phyloP scores from a whole-genome alignment of 352 stramenopile genomes.

The Pythium brassicae region DNA sequence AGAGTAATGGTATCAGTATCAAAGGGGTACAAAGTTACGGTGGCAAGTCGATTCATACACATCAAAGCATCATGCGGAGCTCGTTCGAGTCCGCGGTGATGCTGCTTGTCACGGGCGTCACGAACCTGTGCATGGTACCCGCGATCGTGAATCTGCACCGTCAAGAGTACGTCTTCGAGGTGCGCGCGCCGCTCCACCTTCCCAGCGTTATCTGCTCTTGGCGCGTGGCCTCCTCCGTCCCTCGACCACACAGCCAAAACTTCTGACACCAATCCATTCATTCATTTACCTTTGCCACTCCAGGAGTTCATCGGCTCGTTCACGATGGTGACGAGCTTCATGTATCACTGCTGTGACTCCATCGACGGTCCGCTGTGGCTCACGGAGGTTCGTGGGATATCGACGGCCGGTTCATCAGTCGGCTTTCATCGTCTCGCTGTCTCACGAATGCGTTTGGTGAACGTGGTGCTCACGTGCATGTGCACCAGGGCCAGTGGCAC shows the following conservation, averaged over 20 bases:
- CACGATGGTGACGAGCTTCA: constrained; percentile 74
- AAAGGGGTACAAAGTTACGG: not conserved
- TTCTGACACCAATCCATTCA: too few relatives aligned
- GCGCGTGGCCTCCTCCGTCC: not conserved
- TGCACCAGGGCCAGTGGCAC: constrained; percentile 64
- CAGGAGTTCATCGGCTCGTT: constrained; percentile 77
- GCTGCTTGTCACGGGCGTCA: constrained; percentile 66
- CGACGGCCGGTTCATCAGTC: not conserved
- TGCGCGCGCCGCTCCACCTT: constrained; percentile 11
- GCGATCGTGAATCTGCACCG: constrained; percentile 54
- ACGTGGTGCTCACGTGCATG: not conserved
- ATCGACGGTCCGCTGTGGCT: constrained; percentile 73
- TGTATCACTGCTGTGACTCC: constrained; percentile 78
- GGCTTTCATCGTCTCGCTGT: not conserved
- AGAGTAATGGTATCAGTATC: not conserved
- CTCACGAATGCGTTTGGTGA: too few relatives aligned
- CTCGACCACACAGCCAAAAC: too few relatives aligned
- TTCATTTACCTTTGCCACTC: not conserved
- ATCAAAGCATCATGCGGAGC: constrained; percentile 35
- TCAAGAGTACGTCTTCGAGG: constrained; percentile 69
- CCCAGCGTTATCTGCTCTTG: not conserved
- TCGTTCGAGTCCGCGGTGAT: constrained; percentile 66
- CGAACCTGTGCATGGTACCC: constrained; percentile 79
- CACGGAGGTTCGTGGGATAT: constrained; percentile 33
- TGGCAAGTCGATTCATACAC: not conserved